phyloP scores from a whole-genome alignment of 306 rosid species.

The Mimosa pudica region DNA sequence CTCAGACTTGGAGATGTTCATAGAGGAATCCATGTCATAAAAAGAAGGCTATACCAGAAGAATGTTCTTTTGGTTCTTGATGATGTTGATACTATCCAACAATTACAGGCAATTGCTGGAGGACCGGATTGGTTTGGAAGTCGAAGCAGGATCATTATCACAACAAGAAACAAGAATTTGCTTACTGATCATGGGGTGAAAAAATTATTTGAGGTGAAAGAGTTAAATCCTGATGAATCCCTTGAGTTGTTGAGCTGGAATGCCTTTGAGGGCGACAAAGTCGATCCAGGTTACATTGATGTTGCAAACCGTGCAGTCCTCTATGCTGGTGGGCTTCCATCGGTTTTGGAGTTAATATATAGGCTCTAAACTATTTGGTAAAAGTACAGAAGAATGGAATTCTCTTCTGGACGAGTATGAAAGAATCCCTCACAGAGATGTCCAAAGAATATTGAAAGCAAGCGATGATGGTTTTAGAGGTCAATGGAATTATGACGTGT shows the following conservation, averaged over 20 bases:
- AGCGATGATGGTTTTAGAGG: no score
- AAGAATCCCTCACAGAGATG: background rate
- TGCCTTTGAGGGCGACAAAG: background rate
- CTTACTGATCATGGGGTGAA: constrained; percentile 4
- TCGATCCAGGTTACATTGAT: background rate
- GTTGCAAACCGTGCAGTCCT: background rate
- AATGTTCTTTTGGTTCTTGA: constrained; percentile 38
- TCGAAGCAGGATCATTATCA: constrained; percentile 37
- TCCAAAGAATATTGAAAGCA: background rate
- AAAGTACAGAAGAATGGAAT: constrained; percentile 9
- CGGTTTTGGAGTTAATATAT: constrained; percentile 36
- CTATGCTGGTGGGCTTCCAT: constrained; percentile 26
- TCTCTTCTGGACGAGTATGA: background rate
- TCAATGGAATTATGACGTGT: no score
- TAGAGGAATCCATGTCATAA: constrained; percentile 19
- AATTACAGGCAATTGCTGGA: constrained; percentile 20
- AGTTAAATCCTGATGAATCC: background rate
- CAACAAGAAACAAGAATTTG: constrained; percentile 31
- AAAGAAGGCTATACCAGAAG: background rate
- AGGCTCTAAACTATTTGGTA: constrained; percentile 30
- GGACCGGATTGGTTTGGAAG: constrained; percentile 23
- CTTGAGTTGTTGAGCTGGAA: constrained; percentile 32
- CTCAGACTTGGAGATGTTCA: constrained; percentile 2
- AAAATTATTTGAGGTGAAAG: background rate
- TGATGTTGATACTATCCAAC: constrained; percentile 18